Conservation (phyloP, 768 basidiomycete species). For the Candolleomyces efflorescens region DNA sequence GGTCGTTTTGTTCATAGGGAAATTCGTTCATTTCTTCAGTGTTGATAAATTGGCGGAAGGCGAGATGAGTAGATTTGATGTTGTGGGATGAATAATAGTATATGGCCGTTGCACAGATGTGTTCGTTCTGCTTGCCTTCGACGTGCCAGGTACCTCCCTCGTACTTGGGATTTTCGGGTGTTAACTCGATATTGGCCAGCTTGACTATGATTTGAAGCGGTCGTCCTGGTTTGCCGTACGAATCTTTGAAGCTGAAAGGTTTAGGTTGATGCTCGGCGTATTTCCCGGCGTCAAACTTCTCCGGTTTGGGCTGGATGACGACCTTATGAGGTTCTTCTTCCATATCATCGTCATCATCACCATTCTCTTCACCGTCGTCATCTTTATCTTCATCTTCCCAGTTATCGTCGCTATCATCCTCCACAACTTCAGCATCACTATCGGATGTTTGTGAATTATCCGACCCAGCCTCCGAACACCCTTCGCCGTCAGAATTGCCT, state of each 20-base stretch:
- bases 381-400: too few relatives aligned
- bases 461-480: too few relatives aligned
- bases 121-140: conserved; percentile 21
- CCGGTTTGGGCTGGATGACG: too few relatives aligned
- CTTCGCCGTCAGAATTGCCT: too few relatives aligned
- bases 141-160: conserved; percentile 16
- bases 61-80: conserved; percentile 21
- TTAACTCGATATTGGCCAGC: conserved; percentile 17
- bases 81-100: conserved; percentile 29
- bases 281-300: not conserved
- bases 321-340: too few relatives aligned
- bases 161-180: conserved; percentile 14
- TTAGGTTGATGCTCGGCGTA: not conserved
- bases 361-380: too few relatives aligned
- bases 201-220: conserved; percentile 19
- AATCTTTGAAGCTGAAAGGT: not conserved
- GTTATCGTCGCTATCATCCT: too few relatives aligned
- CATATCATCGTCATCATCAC: too few relatives aligned
- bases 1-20: conserved; percentile 15
- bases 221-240: conserved; percentile 15
- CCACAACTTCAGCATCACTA: too few relatives aligned
- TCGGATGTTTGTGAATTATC: too few relatives aligned
- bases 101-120: conserved; percentile 22
- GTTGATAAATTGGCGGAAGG: conserved; percentile 13
- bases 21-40: not conserved